Conservation (phyloP, 805 yeast species). For the Zygoascus biomembranicola region DNA sequence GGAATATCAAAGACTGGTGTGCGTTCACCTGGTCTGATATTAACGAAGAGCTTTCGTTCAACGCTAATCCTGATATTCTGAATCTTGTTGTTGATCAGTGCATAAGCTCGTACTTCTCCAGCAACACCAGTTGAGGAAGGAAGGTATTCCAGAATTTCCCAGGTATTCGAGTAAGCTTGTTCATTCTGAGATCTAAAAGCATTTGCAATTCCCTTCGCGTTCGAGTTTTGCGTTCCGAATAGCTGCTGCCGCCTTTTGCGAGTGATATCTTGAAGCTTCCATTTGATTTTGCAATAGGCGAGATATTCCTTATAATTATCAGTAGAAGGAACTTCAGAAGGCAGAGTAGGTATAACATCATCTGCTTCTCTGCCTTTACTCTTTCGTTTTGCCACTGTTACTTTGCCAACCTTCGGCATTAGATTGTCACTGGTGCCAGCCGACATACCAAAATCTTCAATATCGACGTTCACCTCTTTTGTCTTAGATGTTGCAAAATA, state of each 20-base stretch:
- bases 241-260: constrained; percentile 63
- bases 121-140: constrained; percentile 30
- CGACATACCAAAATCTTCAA: constrained; percentile 11
- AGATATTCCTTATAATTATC: constrained; percentile 42
- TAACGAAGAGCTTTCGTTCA: constrained; percentile 65
- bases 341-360: constrained; percentile 22
- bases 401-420: constrained; percentile 1
- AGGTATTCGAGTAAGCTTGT: constrained; percentile 54
- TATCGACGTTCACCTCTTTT: constrained; percentile 3
- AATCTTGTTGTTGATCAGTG: constrained; percentile 58
- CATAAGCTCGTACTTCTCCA: constrained; percentile 73
- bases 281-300: constrained; percentile 72
- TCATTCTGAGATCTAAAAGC: constrained; percentile 54
- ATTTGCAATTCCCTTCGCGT: constrained; percentile 31
- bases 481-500: constrained; percentile 40
- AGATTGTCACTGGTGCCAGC: not conserved
- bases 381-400: constrained; percentile 9
- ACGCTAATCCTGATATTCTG: constrained; percentile 67
- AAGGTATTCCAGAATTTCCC: constrained; percentile 78
- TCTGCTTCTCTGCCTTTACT: constrained; percentile 22
- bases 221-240: constrained; percentile 55
- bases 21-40: constrained; percentile 41
- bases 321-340: constrained; percentile 24
- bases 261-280: constrained; percentile 72
- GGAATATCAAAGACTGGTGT: constrained; percentile 35